These are phyloP conservation scores for Coprinellus micaceus DNA, from an alignment of 768 basidiomycete genomes.

Conservation along the genomic window DNA sequence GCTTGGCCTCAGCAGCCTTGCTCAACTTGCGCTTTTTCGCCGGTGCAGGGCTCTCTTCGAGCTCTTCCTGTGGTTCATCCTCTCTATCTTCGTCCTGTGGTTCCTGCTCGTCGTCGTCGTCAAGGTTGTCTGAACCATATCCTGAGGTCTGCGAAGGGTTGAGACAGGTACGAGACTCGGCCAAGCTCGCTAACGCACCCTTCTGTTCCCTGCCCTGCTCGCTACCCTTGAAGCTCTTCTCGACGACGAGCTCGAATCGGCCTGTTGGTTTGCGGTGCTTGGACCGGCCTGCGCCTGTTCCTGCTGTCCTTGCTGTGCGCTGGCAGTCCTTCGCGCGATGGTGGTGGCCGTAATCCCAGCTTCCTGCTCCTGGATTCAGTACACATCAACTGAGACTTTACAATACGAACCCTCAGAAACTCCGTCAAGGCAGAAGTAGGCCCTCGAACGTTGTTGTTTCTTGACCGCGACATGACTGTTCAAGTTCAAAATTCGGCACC, in stretches of 20 bases:
- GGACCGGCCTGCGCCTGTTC: constrained; percentile 41
- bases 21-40: constrained; percentile 55
- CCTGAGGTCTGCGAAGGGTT: constrained; percentile 29
- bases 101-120: constrained; percentile 44
- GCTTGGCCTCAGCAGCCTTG: constrained; percentile 43
- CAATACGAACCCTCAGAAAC: constrained; percentile 59
- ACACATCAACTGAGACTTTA: not conserved
- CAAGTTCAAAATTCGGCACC: not conserved
- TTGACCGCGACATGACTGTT: constrained; percentile 9
- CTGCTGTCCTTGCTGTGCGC: constrained; percentile 24
- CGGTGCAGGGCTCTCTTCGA: constrained; percentile 14
- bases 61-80: constrained; percentile 20
- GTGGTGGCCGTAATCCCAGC: constrained; percentile 47
- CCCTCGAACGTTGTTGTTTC: constrained; percentile 63
- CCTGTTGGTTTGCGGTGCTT: constrained; percentile 26
- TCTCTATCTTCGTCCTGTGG: constrained; percentile 17
- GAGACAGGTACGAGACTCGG: not conserved
- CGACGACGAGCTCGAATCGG: constrained; percentile 14
- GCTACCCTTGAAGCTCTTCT: constrained; percentile 17
- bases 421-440: constrained; percentile 83
- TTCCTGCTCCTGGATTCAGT: constrained; percentile 26
- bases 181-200: not conserved
- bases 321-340: constrained; percentile 36
- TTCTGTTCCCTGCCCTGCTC: constrained; percentile 3
- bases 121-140: constrained; percentile 74